These are phyloP conservation scores for Populus davidiana DNA, from an alignment of 345 rosid genomes.

Conservation along the genomic window DNA sequence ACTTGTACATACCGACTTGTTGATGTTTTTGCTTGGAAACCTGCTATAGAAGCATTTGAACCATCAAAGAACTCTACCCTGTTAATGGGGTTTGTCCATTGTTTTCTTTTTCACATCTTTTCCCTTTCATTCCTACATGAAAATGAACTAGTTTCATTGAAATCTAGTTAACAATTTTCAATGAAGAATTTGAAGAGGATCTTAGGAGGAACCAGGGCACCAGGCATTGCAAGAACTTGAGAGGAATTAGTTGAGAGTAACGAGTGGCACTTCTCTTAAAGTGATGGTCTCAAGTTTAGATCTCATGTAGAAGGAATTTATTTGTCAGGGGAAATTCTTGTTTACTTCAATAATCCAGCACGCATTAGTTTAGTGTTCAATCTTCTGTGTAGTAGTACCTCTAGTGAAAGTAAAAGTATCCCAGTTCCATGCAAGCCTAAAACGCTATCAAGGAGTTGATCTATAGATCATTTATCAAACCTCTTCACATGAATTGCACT, in stretches of 20 bases:
- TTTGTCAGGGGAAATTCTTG: too few relatives aligned
- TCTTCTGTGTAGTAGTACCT: background rate
- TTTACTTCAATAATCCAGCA: too few relatives aligned
- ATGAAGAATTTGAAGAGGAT: background rate
- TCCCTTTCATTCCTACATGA: background rate
- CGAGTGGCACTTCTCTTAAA: background rate
- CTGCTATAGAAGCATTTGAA: background rate
- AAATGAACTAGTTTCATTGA: background rate
- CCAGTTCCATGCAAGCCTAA: background rate
- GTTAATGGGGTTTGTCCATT: background rate
- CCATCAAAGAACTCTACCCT: background rate
- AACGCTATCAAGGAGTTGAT: background rate
- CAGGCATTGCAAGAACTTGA: background rate
- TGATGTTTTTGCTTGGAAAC: background rate
- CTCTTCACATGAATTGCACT: too few relatives aligned
- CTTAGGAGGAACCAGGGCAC: background rate
- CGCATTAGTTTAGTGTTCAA: background rate
- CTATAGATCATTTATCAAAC: background rate
- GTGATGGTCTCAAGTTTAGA: background rate
- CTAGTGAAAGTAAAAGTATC: background rate
- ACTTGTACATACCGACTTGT: slow-evolving; percentile 71
- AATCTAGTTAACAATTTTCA: background rate
- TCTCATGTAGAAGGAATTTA: too few relatives aligned
- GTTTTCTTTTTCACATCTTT: background rate
- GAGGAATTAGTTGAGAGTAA: background rate